Conservation (phyloP, 2,329 filamentous ascomycete genomes). For the Ophiostoma himal-ulmi region DNA sequence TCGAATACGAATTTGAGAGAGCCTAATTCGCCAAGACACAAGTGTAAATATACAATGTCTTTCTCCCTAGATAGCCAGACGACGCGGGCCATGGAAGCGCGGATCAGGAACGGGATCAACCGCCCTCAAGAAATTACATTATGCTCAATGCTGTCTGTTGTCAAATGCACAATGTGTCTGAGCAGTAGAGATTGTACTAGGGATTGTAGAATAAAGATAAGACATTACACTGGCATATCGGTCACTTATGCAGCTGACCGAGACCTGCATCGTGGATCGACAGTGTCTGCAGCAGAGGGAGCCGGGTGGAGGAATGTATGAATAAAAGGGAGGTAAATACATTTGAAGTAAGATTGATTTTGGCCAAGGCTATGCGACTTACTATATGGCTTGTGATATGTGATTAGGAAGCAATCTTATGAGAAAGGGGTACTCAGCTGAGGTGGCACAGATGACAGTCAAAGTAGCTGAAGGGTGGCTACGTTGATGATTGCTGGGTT, state of each 20-base stretch:
- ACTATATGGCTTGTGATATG: not conserved
- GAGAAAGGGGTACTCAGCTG: not conserved
- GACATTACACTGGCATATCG: not conserved
- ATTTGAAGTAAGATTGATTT: not conserved
- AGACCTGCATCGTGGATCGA: constrained; percentile 12
- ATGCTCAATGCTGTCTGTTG: not conserved
- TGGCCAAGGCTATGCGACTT: not conserved
- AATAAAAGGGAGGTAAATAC: not conserved
- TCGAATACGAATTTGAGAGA: not conserved
- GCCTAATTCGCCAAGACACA: not conserved
- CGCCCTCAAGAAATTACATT: not conserved
- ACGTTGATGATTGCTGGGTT: not conserved
- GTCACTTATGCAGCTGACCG: not conserved
- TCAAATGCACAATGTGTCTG: not conserved
- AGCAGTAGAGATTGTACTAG: no score
- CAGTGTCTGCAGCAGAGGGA: constrained; percentile 5
- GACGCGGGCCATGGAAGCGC: not conserved
- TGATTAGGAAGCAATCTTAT: not conserved
- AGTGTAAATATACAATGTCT: not conserved
- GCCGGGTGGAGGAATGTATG: not conserved
- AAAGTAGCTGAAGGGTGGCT: not conserved
- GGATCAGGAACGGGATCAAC: not conserved
- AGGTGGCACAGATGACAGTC: not conserved
- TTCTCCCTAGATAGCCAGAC: not conserved
- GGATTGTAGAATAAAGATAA: not conserved